Conservation (phyloP, 2,329 filamentous ascomycete species). For the Aspergillus sp. region DNA sequence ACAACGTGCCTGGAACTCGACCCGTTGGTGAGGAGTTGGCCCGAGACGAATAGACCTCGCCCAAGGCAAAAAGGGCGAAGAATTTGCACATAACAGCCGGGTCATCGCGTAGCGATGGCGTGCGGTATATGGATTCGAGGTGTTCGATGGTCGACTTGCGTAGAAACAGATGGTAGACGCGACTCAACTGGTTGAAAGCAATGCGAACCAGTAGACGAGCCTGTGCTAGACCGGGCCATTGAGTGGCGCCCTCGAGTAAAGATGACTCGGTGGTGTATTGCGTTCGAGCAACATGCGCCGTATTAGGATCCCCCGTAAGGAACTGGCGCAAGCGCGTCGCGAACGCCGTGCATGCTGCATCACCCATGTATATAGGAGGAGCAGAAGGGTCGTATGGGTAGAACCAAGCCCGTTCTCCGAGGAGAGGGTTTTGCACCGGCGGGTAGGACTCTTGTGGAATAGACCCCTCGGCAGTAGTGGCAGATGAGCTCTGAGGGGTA, state of each 20-base stretch:
- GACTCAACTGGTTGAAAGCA: conserved; percentile 32
- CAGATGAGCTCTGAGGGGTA: conserved; percentile 5
- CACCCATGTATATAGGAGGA: conserved; percentile 32
- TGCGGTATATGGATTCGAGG: conserved; percentile 34
- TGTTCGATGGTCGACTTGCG: conserved; percentile 37
- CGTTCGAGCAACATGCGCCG: conserved; percentile 25
- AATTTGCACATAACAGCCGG: conserved; percentile 42
- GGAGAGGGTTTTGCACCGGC: conserved; percentile 22
- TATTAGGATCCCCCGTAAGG: conserved; percentile 23
- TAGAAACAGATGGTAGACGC: conserved; percentile 32
- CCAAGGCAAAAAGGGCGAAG: conserved; percentile 45
- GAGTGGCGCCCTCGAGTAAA: conserved; percentile 16
- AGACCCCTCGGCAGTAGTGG: background rate
- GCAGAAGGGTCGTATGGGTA: conserved; percentile 28
- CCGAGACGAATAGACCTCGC: conserved; percentile 43
- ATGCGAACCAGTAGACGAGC: conserved; percentile 34
- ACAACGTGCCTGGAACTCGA: conserved; percentile 41
- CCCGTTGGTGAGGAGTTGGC: conserved; percentile 21
- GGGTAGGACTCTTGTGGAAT: conserved; percentile 2
- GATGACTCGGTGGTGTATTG: conserved; percentile 27
- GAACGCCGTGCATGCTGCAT: conserved; percentile 38
- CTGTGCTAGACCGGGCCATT: conserved; percentile 31
- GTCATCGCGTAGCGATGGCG: conserved; percentile 21
- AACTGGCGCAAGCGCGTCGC: conserved; percentile 35
- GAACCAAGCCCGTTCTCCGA: conserved; percentile 33